Percentiles rank a stretch among this genome's conserved stretches.
These are phyloP conservation scores for Pestalotiopsis sp. DNA, from an alignment of 2,329 filamentous ascomycete genomes.

Conservation along the genomic window DNA sequence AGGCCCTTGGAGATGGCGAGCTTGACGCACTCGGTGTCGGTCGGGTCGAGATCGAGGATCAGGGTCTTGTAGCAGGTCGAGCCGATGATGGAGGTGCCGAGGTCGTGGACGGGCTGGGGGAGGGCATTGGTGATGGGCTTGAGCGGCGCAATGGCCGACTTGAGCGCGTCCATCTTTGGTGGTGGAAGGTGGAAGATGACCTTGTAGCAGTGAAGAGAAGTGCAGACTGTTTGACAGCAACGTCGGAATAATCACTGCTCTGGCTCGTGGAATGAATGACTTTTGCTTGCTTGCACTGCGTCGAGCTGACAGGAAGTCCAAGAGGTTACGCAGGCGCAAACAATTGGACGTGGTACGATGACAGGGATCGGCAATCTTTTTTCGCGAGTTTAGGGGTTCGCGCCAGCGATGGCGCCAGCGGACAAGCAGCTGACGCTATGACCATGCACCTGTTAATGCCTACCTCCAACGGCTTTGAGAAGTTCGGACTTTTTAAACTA, in stretches of 20 bases:
- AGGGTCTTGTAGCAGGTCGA: constrained; percentile 83
- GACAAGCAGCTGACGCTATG: constrained; percentile 2
- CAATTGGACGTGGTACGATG: background rate
- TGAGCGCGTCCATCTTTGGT: constrained; percentile 61
- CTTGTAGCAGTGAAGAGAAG: background rate
- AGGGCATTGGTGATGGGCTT: constrained; percentile 73
- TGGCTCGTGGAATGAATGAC: background rate
- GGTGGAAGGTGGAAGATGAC: background rate
- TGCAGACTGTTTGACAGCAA: background rate
- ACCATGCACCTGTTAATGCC: background rate
- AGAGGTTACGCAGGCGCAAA: constrained; percentile 1
- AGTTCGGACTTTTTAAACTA: background rate
- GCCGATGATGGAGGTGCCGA: constrained; percentile 80
- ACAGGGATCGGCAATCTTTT: constrained; percentile 1
- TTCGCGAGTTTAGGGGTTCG: constrained; percentile 5
- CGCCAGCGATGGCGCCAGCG: background rate
- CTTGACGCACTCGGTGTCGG: constrained; percentile 79
- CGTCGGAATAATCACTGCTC: background rate
- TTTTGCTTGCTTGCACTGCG: background rate
- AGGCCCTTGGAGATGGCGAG: constrained; percentile 90
- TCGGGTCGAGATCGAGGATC: constrained; percentile 80
- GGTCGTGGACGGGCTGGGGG: constrained; percentile 73
- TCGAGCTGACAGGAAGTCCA: background rate
- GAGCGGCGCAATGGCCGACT: constrained; percentile 62
- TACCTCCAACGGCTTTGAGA: background rate